Percentiles rank a stretch among this genome's conserved stretches.
Evolutionary conservation across 2,329 filamentous ascomycete species (phyloP).

Genomic region (Lasiodiplodia sp.): DNA sequence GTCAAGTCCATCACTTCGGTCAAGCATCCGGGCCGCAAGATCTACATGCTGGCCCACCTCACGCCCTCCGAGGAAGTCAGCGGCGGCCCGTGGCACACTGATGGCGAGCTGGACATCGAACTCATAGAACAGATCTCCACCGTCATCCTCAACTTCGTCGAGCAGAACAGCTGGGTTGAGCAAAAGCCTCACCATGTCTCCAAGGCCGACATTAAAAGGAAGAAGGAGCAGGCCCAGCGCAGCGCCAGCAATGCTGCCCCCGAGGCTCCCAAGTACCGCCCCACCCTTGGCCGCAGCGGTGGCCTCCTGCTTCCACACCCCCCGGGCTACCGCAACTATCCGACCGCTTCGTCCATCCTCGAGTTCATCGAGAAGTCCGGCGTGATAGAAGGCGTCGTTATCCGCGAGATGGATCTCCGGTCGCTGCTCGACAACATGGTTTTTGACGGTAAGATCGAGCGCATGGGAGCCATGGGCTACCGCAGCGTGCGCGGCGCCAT

Average conservation of each 20-base stretch:
- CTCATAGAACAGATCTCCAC: constrained; percentile 80
- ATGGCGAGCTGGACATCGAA: constrained; percentile 85
- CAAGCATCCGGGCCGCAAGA: constrained; percentile 88
- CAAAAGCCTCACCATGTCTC: constrained; percentile 45
- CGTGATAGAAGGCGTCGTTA: constrained; percentile 69
- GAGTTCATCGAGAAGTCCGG: constrained; percentile 72
- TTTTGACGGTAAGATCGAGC: constrained; percentile 84
- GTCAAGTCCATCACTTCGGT: constrained; percentile 92
- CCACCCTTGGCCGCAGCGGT: constrained; percentile 36
- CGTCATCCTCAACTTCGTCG: constrained; percentile 76
- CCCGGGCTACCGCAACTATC: constrained; percentile 77
- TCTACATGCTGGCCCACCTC: constrained; percentile 90
- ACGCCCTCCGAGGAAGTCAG: constrained; percentile 88
- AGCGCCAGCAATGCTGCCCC: constrained; percentile 39
- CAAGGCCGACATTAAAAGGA: constrained; percentile 40
- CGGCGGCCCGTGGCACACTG: constrained; percentile 93
- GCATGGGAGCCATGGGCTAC: constrained; percentile 60
- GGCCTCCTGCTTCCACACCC: constrained; percentile 57
- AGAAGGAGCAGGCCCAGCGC: constrained; percentile 41
- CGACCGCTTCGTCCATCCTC: constrained; percentile 80
- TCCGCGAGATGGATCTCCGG: constrained; percentile 75
- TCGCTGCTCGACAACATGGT: constrained; percentile 87
- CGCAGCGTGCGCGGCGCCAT: constrained; percentile 49
- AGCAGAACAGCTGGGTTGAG: constrained; percentile 73
- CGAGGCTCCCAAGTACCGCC: constrained; percentile 33